Evolutionary conservation across 306 rosid species (phyloP), one percentile per base, ranked within the genome.

Genomic region (Pterocarpus macrocarpus): DNA sequence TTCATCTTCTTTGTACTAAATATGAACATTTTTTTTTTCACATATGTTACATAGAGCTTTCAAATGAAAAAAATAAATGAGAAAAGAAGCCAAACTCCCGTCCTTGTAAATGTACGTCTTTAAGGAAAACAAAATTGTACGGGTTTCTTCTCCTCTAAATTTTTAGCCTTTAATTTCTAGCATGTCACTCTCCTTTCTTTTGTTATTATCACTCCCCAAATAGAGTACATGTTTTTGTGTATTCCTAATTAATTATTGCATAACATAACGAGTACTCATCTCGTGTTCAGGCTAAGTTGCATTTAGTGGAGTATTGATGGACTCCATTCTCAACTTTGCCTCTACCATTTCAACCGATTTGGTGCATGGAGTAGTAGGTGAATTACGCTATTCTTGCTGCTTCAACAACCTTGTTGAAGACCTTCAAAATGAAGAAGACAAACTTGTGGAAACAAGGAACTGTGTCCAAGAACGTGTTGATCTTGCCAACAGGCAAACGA

Each of bases 301-400:
- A 33, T 33, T 50, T 70, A 8, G 64, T 55, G 13, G 50, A 32
- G 38, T 2, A 78, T 65, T 2, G 38, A 78, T 78, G 82, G 76
- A 68, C 1, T 15, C 0, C 1, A 12, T 68, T n/a, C 4, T 0
- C 0, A 22, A 38, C 0, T 14, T 55, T 56, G 58, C 30, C 3
- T 33, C 63, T 35, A 2, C 30, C 0, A 2, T 69, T 61, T 14
- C 55, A 4, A 59, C 13, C 12, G 63, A 36, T 0, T 47, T 82
- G 34, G 64, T 75, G 7, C 1, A 12, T 1, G 56, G 41, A 56
- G 71, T 10, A 13, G 12, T 34, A 2, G 3, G 35, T 49, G 45
- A 75, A 49, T 44, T 77, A 8, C 36, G 56, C 2, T 75, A 75
- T 59, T 17, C 64, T 35, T 49, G 49, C 15, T 39, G 65, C 32